These are phyloP conservation scores for Alternaria alternata DNA, from an alignment of 2,329 filamentous ascomycete species.

Conservation along the genomic window DNA sequence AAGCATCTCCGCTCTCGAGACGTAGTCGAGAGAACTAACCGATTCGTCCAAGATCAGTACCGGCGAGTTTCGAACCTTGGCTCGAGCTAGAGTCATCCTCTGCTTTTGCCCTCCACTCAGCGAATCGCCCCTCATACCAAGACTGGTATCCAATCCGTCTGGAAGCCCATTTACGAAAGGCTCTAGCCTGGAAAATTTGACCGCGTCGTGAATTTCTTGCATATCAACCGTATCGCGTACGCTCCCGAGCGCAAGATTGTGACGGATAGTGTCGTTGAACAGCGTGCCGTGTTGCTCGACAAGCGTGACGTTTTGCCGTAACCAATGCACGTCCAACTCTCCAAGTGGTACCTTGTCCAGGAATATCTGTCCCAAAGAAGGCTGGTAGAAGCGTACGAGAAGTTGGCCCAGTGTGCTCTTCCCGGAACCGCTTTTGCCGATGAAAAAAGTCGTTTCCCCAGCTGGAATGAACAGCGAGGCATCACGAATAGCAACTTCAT, in stretches of 20 bases:
- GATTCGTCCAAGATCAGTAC: slow-evolving; percentile 89
- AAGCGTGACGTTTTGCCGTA: slow-evolving; percentile 78
- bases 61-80: slow-evolving; percentile 76
- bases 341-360: slow-evolving; percentile 72
- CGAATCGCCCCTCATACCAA: slow-evolving; percentile 73
- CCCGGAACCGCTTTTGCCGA: slow-evolving; percentile 87
- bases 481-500: slow-evolving; percentile 66
- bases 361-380: slow-evolving; percentile 69
- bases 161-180: slow-evolving; percentile 73
- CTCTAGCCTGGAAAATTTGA: slow-evolving; percentile 73
- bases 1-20: slow-evolving; percentile 73
- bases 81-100: slow-evolving; percentile 80
- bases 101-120: slow-evolving; percentile 89
- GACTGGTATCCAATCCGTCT: slow-evolving; percentile 72
- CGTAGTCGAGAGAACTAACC: slow-evolving; percentile 84
- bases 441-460: slow-evolving; percentile 78
- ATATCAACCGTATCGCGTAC: slow-evolving; percentile 59
- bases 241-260: slow-evolving; percentile 79
- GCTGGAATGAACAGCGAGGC: slow-evolving; percentile 75
- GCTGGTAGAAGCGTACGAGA: slow-evolving; percentile 78
- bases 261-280: slow-evolving; percentile 80
- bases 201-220: slow-evolving; percentile 68
- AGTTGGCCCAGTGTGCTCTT: slow-evolving; percentile 90
- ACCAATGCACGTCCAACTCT: slow-evolving; percentile 72
- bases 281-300: slow-evolving; percentile 83